Evolutionary conservation across 257 asterid genomes (phyloP).

Genomic region (Anisodus acutangulus): DNA sequence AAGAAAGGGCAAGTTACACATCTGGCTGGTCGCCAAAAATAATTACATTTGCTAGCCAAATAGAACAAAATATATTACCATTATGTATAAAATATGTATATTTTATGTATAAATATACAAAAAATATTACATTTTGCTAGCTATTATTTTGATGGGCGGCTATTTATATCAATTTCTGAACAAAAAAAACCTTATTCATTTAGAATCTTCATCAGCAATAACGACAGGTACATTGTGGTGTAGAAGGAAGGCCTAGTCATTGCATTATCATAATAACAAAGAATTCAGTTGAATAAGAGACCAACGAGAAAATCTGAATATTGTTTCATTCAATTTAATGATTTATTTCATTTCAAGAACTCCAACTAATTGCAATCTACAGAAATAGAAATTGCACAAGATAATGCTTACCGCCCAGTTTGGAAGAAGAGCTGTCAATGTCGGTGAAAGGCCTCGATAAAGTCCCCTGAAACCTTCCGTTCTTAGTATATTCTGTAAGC

Average conservation of each 20-base stretch:
- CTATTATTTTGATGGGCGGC: no score
- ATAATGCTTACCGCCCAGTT: constrained; percentile 93
- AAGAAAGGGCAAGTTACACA: no score
- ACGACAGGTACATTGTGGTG: background rate
- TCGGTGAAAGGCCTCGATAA: constrained; percentile 97
- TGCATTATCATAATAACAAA: background rate
- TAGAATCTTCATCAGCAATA: constrained; percentile 9
- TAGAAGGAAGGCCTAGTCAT: background rate
- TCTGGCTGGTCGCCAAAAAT: no score
- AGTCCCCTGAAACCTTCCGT: constrained; percentile 88
- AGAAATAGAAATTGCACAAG: constrained; percentile 22
- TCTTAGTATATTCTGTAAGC: constrained; percentile 67
- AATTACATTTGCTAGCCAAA: no score
- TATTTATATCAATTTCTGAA: no score
- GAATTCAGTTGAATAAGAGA: background rate
- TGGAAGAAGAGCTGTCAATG: constrained; percentile 91
- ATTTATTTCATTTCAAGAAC: background rate
- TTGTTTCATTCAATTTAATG: background rate
- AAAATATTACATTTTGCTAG: no score
- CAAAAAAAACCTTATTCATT: background rate
- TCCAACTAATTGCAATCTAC: constrained; percentile 5
- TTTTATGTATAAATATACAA: no score
- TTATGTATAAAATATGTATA: no score
- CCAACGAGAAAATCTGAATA: background rate
- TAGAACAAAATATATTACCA: no score